Percentiles rank a stretch among this genome's conserved stretches.
phyloP scores from a whole-genome alignment of 441 rosid species.

The Aquilaria agallochum region DNA sequence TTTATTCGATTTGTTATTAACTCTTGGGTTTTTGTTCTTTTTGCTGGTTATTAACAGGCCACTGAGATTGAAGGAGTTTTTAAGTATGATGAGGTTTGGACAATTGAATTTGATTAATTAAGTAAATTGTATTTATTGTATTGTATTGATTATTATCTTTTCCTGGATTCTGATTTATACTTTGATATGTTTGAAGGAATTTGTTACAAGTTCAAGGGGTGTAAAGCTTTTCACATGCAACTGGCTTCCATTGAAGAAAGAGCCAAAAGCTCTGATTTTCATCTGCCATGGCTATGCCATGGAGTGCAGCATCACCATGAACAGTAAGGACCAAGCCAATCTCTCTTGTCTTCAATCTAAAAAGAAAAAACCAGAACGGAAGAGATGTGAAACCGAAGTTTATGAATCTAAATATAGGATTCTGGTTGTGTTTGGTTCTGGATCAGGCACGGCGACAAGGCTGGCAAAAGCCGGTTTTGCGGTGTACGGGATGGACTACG shows the following conservation, averaged over 20 bases:
- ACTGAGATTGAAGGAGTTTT: too few species aligned
- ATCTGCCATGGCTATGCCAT: constrained; percentile 92
- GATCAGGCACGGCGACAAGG: constrained; percentile 65
- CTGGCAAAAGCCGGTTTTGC: constrained; percentile 67
- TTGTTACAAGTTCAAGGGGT: constrained; percentile 8
- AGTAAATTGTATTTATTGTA: too few species aligned
- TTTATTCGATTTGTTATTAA: too few species aligned
- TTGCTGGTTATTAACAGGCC: too few species aligned
- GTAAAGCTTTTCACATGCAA: constrained; percentile 42
- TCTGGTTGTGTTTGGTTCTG: too few species aligned
- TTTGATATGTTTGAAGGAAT: constrained; percentile 1
- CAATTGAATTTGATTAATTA: too few species aligned
- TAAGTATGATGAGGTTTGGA: too few species aligned
- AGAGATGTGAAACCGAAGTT: not conserved
- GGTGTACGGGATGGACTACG: constrained; percentile 74
- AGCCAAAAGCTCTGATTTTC: constrained; percentile 68
- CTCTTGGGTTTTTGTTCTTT: too few species aligned
- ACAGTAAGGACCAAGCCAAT: constrained; percentile 35
- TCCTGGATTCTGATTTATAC: too few species aligned
- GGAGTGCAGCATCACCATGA: constrained; percentile 96
- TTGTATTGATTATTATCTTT: too few species aligned
- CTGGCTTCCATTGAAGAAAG: constrained; percentile 55
- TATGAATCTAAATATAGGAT: not conserved
- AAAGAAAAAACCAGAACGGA: not conserved
- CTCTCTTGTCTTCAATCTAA: not conserved